A percentile compares a stretch with the other conserved stretches of the same genome.
Conservation (phyloP, 176 grass and related monocot species). For the Oryza punctata region DNA sequence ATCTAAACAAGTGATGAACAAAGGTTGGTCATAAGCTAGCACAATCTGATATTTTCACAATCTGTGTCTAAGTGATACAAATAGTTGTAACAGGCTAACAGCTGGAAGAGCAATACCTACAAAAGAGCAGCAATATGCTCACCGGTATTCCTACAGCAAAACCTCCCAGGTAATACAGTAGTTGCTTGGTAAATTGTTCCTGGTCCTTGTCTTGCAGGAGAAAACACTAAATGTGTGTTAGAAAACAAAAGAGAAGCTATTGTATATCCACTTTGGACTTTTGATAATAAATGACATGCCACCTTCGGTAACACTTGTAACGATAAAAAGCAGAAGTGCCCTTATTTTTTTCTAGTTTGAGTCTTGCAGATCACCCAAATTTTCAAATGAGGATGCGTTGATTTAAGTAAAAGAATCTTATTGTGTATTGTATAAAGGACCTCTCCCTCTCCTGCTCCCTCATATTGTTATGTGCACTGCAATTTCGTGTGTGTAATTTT, state of each 20-base stretch:
- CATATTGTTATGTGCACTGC: neutral
- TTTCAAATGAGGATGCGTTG: neutral
- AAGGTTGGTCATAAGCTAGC: slow-evolving; percentile 8
- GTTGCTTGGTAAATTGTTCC: slow-evolving; percentile 86
- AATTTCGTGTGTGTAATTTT: neutral
- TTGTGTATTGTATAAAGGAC: neutral
- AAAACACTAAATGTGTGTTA: slow-evolving; percentile 48
- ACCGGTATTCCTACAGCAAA: slow-evolving; percentile 99
- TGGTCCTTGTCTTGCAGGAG: slow-evolving; percentile 94
- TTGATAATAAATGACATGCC: slow-evolving; percentile 30
- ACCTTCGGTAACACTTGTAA: neutral
- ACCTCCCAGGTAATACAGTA: slow-evolving; percentile 81
- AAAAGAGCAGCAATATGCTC: slow-evolving; percentile 92
- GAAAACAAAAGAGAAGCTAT: neutral
- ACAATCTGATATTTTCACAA: neutral
- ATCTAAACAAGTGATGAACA: neutral
- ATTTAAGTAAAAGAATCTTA: neutral
- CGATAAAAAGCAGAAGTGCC: neutral
- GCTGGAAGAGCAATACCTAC: slow-evolving; percentile 85
- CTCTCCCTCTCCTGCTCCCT: neutral
- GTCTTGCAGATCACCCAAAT: slow-evolving; percentile 4
- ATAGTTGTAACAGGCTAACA: slow-evolving; percentile 38
- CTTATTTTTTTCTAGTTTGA: slow-evolving; percentile 19
- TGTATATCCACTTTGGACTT: slow-evolving; percentile 1
- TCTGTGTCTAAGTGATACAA: slow-evolving; percentile 12